Conservation (phyloP, 2,329 filamentous ascomycete species). For the Pyrenophora tritici-repentis region DNA sequence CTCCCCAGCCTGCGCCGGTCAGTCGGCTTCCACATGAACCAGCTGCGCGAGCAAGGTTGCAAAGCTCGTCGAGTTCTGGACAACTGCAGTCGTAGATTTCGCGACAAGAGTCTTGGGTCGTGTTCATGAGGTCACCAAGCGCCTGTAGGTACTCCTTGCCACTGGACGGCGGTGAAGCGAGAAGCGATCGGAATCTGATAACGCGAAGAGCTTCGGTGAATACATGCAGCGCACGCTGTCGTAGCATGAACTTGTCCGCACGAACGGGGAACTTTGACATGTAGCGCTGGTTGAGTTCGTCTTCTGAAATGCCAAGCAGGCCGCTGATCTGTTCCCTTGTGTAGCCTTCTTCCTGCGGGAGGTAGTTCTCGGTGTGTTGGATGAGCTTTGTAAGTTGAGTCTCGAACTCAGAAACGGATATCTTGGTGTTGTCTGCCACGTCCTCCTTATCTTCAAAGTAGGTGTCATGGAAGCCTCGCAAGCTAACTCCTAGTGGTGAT, state of each 20-base stretch:
- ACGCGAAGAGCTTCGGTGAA: constrained; percentile 89
- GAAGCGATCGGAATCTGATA: constrained; percentile 76
- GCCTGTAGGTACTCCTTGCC: constrained; percentile 70
- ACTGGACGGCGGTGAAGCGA: constrained; percentile 55
- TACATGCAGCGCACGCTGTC: constrained; percentile 87
- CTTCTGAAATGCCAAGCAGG: constrained; percentile 69
- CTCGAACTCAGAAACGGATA: constrained; percentile 51
- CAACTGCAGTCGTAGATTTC: constrained; percentile 91
- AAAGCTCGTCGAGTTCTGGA: constrained; percentile 88
- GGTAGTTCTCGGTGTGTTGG: constrained; percentile 68
- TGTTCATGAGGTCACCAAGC: constrained; percentile 84
- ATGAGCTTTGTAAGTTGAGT: constrained; percentile 76
- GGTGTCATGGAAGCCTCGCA: constrained; percentile 84
- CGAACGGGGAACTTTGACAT: constrained; percentile 88
- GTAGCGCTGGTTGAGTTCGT: constrained; percentile 76
- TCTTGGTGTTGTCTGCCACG: constrained; percentile 55
- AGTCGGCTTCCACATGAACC: constrained; percentile 84
- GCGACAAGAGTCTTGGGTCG: constrained; percentile 85
- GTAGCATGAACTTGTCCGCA: constrained; percentile 83
- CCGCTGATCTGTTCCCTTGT: constrained; percentile 82
- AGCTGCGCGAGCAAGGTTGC: constrained; percentile 73
- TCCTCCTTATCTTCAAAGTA: constrained; percentile 67
- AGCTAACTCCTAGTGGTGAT: constrained; percentile 78
- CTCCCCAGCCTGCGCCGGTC: constrained; percentile 95
- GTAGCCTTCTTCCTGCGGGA: constrained; percentile 82